Percentiles rank a stretch among this genome's conserved stretches.
These are phyloP conservation scores for Ceratocystis ficicola DNA, from an alignment of 2,329 filamentous ascomycete species.

Conservation along the genomic window DNA sequence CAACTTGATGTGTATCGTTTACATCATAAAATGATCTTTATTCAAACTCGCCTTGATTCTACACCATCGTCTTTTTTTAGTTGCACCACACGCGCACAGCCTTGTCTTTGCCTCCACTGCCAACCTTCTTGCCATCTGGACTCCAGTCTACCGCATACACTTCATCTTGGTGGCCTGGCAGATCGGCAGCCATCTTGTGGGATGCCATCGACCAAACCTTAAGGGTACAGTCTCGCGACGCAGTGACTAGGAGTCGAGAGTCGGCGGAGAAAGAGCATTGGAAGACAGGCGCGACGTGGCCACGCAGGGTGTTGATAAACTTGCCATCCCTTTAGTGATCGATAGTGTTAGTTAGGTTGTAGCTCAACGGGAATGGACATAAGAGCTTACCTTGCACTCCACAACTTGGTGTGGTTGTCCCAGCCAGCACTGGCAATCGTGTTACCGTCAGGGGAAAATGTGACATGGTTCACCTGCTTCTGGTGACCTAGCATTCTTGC, in stretches of 20 bases:
- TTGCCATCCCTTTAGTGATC: slow-evolving; percentile 43
- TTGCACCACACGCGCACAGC: slow-evolving; percentile 55
- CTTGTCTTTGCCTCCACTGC: slow-evolving; percentile 88
- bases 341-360: background rate
- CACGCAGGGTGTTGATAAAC: slow-evolving; percentile 77
- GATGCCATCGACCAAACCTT: slow-evolving; percentile 90
- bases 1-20: background rate
- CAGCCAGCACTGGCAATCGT: slow-evolving; percentile 81
- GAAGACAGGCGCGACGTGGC: slow-evolving; percentile 83
- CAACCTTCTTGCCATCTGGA: slow-evolving; percentile 76
- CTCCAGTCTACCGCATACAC: slow-evolving; percentile 95
- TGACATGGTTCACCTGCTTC: slow-evolving; percentile 92
- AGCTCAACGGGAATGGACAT: background rate
- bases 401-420: slow-evolving; percentile 91
- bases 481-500: slow-evolving; percentile 87
- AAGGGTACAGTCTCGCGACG: slow-evolving; percentile 81
- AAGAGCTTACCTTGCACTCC: slow-evolving; percentile 55
- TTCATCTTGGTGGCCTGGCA: slow-evolving; percentile 84
- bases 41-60: background rate
- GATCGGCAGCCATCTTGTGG: slow-evolving; percentile 64
- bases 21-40: background rate
- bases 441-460: slow-evolving; percentile 79
- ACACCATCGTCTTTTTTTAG: slow-evolving; percentile 29
- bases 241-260: slow-evolving; percentile 75
- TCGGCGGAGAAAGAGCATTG: slow-evolving; percentile 88